Base-by-base conservation (phyloP, 331 rosid species). In the Spiraea crenata region DNA sequence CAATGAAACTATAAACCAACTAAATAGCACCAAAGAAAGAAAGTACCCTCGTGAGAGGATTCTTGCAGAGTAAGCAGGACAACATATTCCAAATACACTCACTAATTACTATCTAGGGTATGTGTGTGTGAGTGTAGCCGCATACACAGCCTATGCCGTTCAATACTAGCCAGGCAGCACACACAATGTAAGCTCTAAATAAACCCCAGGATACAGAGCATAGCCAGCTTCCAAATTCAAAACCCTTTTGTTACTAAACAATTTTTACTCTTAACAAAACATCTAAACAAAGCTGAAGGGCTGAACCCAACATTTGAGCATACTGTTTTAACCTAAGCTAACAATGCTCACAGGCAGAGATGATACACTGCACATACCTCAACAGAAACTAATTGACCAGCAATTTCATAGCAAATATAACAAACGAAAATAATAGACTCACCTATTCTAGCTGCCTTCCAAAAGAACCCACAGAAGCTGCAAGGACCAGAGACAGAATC, bases 361-460 rank as follows among this genome's bases (percentile, higher is more conserved):
- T 42, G 6, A 19, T 17, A 52, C 17, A 41, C 17, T 17, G 40
- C 19, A 39, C 13, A 69, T 0, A 9, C 41, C 20, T 20, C 40
- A 17, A 19, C 17, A 13, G 10, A 44, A 66, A 69, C 63, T 37
- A 49, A 7, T 40, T 39, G 39, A 55, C 63, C 41, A 54, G 73
- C 63, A 69, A 55, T 40, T 52, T 3, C 6, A 45, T 65, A 6
- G 5, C 46, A 13, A 5, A 34, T 6, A 2, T 44, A 17, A 16
- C 17, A 50, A 76, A 40, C 38, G 17, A 15, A 69, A 50, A 9
- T 52, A 65, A 49, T 10, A 50, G 15, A 75, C 85, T 1, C 57
- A 83, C 90, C 93, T 79, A 88, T 85, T 85, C 90, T 79, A 17
- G 90, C 93, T 12, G 93, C 88, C 84, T 88, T 88, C 93, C 90